Conservation (phyloP, 2,329 filamentous ascomycete genomes). For the Zasmidium cellare region DNA sequence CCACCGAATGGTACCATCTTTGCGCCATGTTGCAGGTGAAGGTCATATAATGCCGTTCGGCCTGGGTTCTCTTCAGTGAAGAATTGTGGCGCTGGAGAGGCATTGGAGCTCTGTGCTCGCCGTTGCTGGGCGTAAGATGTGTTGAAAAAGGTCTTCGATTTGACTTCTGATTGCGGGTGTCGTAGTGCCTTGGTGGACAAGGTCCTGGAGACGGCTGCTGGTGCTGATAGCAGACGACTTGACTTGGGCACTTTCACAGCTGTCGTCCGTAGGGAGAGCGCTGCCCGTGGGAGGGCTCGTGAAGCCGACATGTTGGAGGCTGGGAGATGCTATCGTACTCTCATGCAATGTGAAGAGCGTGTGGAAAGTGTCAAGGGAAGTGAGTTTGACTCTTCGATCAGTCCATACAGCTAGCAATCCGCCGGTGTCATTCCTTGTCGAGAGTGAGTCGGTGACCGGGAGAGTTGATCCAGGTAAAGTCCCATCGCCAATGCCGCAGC, state of each 20-base stretch:
- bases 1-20: slow-evolving; percentile 98
- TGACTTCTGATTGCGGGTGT: slow-evolving; percentile 13
- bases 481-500: not conserved
- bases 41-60: slow-evolving; percentile 71
- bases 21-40: slow-evolving; percentile 74
- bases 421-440: too few species aligned
- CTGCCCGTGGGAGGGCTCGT: slow-evolving; percentile 11
- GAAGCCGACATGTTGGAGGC: slow-evolving; percentile 17
- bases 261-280: slow-evolving; percentile 12
- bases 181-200: slow-evolving; percentile 9
- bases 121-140: slow-evolving; percentile 19
- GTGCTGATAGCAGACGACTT: not conserved
- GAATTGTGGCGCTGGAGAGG: slow-evolving; percentile 30
- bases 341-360: not conserved
- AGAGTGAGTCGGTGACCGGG: not conserved
- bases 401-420: too few species aligned
- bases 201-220: not conserved
- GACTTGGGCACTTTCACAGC: slow-evolving; percentile 6
- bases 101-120: slow-evolving; percentile 29
- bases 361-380: too few species aligned
- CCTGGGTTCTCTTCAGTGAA: slow-evolving; percentile 31
- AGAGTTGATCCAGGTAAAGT: not conserved
- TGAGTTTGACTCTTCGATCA: too few species aligned
- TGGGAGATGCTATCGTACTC: not conserved
- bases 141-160: slow-evolving; percentile 20